A percentile compares a stretch with the other conserved stretches of the same genome.
Conservation (phyloP, 164 flowering plant genomes). For the Magnolia changhungtana region DNA sequence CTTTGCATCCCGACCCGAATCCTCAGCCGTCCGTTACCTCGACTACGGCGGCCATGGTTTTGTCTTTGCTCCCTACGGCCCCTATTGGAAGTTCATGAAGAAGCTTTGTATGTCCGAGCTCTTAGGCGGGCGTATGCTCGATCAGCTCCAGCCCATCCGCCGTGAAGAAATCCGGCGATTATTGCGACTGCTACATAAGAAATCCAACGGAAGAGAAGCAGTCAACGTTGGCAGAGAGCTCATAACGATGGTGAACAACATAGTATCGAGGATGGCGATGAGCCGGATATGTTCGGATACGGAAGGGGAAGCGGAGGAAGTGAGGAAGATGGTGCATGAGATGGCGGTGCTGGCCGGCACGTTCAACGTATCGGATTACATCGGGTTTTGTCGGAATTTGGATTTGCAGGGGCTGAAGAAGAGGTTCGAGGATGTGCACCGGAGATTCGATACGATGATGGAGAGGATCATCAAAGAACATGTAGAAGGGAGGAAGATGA, state of each 20-base stretch:
- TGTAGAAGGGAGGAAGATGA: constrained; percentile 20
- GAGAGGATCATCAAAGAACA: constrained; percentile 40
- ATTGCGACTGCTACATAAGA: constrained; percentile 14
- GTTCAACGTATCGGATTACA: constrained; percentile 46
- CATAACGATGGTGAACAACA: constrained; percentile 33
- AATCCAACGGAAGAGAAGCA: constrained; percentile 13
- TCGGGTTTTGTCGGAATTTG: constrained; percentile 36
- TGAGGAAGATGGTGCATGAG: constrained; percentile 29
- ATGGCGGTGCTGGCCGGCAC: constrained; percentile 35
- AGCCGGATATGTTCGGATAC: constrained; percentile 27
- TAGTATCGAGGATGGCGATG: constrained; percentile 47
- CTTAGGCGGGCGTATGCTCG: constrained; percentile 22
- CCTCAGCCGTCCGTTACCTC: constrained; percentile 58
- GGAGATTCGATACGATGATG: constrained; percentile 39
- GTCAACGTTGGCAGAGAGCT: constrained; percentile 40
- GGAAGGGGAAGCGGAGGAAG: constrained; percentile 27
- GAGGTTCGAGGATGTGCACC: constrained; percentile 27
- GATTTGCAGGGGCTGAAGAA: constrained; percentile 46
- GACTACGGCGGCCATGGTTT: constrained; percentile 56
- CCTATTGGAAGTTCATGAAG: constrained; percentile 57
- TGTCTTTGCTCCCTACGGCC: constrained; percentile 41
- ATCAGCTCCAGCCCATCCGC: constrained; percentile 26
- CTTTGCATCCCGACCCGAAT: constrained; percentile 81
- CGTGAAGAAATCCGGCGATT: constrained; percentile 25
- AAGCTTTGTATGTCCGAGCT: constrained; percentile 45